Evolutionary conservation across 768 basidiomycete species (phyloP).

Genomic region (Mycena vulgaris): DNA sequence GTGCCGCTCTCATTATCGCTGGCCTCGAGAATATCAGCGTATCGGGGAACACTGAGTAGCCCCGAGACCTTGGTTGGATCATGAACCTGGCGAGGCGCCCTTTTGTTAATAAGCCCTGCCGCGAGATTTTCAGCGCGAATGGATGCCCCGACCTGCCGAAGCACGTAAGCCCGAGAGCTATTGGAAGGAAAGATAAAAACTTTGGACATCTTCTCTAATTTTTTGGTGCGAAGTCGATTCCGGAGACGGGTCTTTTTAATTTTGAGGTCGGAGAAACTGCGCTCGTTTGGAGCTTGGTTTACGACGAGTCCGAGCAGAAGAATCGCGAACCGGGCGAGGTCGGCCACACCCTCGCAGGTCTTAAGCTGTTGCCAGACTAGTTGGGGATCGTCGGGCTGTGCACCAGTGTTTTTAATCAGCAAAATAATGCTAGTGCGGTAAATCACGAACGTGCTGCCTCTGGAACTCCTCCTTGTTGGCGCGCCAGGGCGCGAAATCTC

Average conservation of each 20-base stretch:
- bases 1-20: background rate
- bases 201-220: constrained; percentile 27
- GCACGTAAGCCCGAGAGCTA: background rate
- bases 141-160: background rate
- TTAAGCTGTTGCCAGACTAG: constrained; percentile 38
- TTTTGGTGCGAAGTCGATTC: constrained; percentile 39
- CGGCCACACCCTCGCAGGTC: background rate
- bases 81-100: background rate
- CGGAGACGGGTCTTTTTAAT: constrained; percentile 46
- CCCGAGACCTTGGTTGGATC: background rate
- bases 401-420: background rate
- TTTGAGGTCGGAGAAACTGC: constrained; percentile 46
- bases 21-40: constrained; percentile 3
- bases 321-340: constrained; percentile 44
- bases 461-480: constrained; percentile 2
- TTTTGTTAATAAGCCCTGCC: background rate
- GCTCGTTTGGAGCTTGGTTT: constrained; percentile 44
- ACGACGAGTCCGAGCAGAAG: constrained; percentile 42
- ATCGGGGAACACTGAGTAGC: background rate
- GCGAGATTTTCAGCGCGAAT: constrained; percentile 1
- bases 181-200: too few relatives aligned
- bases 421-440: background rate
- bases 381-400: constrained; percentile 41
- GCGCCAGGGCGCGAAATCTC: background rate
- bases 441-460: background rate